Conservation (phyloP, 2,329 filamentous ascomycete genomes). For the Colletotrichum kahawae region DNA sequence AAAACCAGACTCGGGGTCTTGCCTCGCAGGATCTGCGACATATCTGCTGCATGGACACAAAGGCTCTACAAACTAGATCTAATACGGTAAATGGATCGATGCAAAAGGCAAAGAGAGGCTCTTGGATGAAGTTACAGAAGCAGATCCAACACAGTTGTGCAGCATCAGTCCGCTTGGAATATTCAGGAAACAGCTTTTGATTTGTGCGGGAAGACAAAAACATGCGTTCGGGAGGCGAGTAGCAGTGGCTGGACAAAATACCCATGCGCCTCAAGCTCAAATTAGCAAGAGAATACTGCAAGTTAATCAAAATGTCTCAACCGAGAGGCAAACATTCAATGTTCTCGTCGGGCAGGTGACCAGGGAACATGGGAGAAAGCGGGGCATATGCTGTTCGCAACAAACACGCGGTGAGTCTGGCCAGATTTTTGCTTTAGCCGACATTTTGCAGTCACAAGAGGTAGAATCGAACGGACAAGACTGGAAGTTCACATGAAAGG, state of each 20-base stretch:
- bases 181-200: background rate
- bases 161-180: background rate
- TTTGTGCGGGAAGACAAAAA: background rate
- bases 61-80: background rate
- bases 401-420: background rate
- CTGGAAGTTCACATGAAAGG: rapidly evolving
- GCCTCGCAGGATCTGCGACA: rapidly evolving
- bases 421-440: background rate
- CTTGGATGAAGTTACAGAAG: background rate
- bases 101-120: background rate
- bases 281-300: background rate
- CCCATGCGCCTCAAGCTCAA: background rate
- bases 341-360: background rate
- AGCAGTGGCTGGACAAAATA: background rate
- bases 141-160: background rate
- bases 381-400: background rate
- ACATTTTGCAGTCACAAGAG: background rate
- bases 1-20: background rate
- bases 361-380: rapidly evolving
- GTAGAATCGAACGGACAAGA: background rate
- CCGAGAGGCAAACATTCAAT: background rate
- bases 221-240: background rate
- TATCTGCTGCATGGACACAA: background rate
- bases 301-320: background rate
- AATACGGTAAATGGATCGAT: background rate